These are phyloP conservation scores for Gossypium mustelinum DNA, from an alignment of 345 rosid genomes.

Conservation along the genomic window DNA sequence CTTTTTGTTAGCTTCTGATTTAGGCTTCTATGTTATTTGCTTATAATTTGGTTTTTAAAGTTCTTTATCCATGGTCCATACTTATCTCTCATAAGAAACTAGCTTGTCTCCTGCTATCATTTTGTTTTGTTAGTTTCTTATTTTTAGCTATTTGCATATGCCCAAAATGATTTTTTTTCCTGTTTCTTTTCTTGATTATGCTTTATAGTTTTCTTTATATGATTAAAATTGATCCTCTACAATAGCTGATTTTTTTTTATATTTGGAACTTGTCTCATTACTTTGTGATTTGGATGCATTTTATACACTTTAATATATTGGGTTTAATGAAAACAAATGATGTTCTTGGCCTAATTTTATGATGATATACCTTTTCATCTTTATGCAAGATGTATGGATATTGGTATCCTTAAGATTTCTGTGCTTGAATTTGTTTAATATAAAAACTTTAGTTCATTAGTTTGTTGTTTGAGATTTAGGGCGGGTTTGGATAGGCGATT, in stretches of 20 bases:
- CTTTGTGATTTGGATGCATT: too few species aligned
- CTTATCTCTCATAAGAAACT: background rate
- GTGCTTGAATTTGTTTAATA: background rate
- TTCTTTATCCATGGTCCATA: background rate
- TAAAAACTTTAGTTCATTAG: background rate
- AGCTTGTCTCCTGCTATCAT: background rate
- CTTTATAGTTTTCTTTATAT: background rate
- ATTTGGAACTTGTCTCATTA: too few species aligned
- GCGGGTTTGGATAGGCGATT: too few species aligned
- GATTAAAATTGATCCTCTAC: too few species aligned
- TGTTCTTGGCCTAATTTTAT: too few species aligned
- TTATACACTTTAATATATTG: too few species aligned
- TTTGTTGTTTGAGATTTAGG: background rate
- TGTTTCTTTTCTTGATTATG: background rate
- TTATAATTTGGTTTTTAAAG: background rate
- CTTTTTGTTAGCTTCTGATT: constrained; percentile 12
- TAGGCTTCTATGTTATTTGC: background rate
- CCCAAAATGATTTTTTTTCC: background rate
- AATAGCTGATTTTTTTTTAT: too few species aligned
- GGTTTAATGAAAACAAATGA: too few species aligned
- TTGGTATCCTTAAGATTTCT: background rate
- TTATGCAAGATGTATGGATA: too few species aligned
- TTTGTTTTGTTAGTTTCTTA: background rate
- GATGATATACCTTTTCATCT: too few species aligned
- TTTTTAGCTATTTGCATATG: background rate